Evolutionary conservation across 805 yeast genomes (phyloP), one percentile per base, ranked within the genome.

Genomic region (Gaillardinia entomophila): DNA sequence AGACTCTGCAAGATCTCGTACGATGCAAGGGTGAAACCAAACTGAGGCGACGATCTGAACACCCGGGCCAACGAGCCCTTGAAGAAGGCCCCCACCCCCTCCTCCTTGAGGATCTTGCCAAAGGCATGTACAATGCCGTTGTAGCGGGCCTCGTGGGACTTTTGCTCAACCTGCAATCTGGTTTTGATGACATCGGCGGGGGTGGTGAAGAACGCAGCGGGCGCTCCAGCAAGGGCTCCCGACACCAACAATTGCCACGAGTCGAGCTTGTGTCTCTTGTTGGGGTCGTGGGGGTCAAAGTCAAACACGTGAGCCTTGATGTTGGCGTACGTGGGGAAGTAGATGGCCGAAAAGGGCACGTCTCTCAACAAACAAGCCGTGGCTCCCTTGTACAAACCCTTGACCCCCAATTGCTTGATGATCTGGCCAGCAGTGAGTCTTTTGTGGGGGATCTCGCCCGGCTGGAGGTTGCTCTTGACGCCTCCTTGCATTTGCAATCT

Each of bases 161-260:
- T 77, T 4, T 86, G 71, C 55, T 80, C 94, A 38, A 87, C 79
- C 64, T 90, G 98, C 42, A 90, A 67, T 60, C 97, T 79, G 3
- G 98, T 90, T 66, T 90, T 90, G 49, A 92, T 84, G 30, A 90
- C 97, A 68, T 90, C 98, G 51, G 87, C 88, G 2, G 98, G 98
- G 0, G 98, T 90, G 2, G 98, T 90, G 44, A 89, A 66, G 57
- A 83, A 90, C 8, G 97, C 97, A 19, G 97, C 94, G 7, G 98
- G 98, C 68, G 94, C 87, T 54, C 97, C 98, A 11, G 98, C 97
- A 42, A 89, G 55, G 8, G 95, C 97, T 59, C 98, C 98, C 39
- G 94, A 76, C 4, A 76, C 56, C 38, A 90, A 73, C 43, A 92
- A 67, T 60, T 90, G 95, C 82, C 90, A 80, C 18, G 94, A 77